These are phyloP conservation scores for Hypomontagnella monticulosa DNA, from an alignment of 495 filamentous ascomycete species.

Conservation along the genomic window DNA sequence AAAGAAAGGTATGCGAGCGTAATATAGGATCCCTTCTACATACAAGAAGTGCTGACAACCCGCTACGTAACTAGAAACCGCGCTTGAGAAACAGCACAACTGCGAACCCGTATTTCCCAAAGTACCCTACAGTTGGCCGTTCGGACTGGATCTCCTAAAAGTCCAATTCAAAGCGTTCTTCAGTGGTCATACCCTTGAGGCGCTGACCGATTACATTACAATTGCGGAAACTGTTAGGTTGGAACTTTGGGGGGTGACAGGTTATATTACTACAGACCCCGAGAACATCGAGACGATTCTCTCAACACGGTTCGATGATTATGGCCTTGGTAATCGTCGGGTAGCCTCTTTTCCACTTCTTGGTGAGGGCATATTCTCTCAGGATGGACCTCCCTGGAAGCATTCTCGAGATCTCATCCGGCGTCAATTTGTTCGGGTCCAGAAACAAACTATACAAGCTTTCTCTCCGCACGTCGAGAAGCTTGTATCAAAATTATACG, in stretches of 20 bases:
- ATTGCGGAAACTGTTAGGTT: slow-evolving; percentile 23
- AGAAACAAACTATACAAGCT: slow-evolving; percentile 30
- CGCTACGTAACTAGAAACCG: slow-evolving; percentile 27
- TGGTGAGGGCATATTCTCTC: slow-evolving; percentile 65
- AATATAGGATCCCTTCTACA: too few relatives aligned
- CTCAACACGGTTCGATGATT: slow-evolving; percentile 51
- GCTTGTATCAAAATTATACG: slow-evolving; percentile 47
- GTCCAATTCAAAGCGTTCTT: slow-evolving; percentile 36
- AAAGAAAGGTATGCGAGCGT: too few relatives aligned
- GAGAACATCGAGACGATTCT: slow-evolving; percentile 55
- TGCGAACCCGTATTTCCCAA: slow-evolving; percentile 36
- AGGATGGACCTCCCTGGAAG: slow-evolving; percentile 62
- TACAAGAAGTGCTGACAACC: too few relatives aligned
- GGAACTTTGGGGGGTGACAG: slow-evolving; percentile 40
- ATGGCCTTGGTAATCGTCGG: slow-evolving; percentile 49
- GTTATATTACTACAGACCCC: slow-evolving; percentile 52
- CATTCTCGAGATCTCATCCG: slow-evolving; percentile 65
- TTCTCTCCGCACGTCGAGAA: slow-evolving; percentile 54
- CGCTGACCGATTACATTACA: slow-evolving; percentile 15
- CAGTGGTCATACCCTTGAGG: slow-evolving; percentile 25
- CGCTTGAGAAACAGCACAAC: slow-evolving; percentile 36
- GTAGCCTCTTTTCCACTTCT: slow-evolving; percentile 51
- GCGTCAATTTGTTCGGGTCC: slow-evolving; percentile 58
- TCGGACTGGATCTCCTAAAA: slow-evolving; percentile 47
- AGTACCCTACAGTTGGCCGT: slow-evolving; percentile 48